Percentiles rank a stretch among this genome's conserved stretches.
Conservation (phyloP, 257 asterid genomes). For the Solanum corneliomulleri region DNA sequence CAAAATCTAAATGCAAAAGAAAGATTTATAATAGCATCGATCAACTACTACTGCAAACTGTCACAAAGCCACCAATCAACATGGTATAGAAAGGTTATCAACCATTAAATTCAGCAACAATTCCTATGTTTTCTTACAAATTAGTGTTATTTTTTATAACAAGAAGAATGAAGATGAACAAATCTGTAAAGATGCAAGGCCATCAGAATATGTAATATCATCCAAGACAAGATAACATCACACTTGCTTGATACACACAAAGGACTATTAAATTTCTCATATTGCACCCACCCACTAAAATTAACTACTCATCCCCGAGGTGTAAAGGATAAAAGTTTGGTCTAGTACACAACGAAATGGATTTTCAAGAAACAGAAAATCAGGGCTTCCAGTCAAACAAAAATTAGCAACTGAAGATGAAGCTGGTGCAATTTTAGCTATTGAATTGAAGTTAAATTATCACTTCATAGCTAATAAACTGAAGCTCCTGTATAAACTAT, state of each 20-base stretch:
- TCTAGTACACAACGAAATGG: not conserved
- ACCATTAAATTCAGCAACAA: not conserved
- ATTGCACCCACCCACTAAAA: not conserved
- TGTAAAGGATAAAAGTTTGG: not conserved
- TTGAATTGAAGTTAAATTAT: not conserved
- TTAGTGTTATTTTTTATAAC: not conserved
- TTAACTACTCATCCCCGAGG: not conserved
- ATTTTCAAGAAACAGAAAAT: not conserved
- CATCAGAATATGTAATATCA: not conserved
- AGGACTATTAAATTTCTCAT: not conserved
- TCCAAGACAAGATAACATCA: not conserved
- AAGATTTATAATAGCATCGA: not conserved
- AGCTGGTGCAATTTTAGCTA: not conserved
- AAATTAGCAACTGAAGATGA: not conserved
- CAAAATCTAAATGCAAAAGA: not conserved
- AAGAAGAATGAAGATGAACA: not conserved
- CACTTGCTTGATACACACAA: not conserved
- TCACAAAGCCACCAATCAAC: not conserved
- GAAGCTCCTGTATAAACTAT: not conserved
- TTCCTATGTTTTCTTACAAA: not conserved
- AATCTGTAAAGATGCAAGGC: not conserved
- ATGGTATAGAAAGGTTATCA: not conserved
- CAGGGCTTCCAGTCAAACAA: not conserved
- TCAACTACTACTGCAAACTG: not conserved
- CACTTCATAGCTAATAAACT: not conserved